A percentile compares a stretch with the other conserved stretches of the same genome.
Conservation (phyloP, 202 grass and related monocot genomes). For the Sporobolus alterniflorus region DNA sequence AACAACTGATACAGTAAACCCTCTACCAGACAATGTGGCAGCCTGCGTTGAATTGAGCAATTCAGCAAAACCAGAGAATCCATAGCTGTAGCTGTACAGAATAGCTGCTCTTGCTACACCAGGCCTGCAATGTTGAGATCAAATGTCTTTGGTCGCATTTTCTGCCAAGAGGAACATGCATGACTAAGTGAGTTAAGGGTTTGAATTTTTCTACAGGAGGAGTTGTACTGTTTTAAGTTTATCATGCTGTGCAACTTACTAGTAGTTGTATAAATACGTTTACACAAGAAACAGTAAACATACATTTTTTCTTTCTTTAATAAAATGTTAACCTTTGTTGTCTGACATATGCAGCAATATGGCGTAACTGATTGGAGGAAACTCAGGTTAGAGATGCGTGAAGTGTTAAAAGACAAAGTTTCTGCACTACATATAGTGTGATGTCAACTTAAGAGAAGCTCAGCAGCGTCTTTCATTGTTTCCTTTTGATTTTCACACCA, state of each 20-base stretch:
- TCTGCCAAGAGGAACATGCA: slow-evolving; percentile 7
- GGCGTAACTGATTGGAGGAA: background rate
- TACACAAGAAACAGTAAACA: background rate
- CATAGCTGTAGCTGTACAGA: slow-evolving; percentile 83
- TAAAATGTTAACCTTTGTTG: background rate
- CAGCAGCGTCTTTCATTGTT: background rate
- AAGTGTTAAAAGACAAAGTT: background rate
- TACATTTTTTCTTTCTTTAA: background rate
- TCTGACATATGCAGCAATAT: background rate
- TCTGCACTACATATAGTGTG: background rate
- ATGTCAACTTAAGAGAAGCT: slow-evolving; percentile 7
- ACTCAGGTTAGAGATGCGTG: background rate
- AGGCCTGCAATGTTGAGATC: slow-evolving; percentile 57
- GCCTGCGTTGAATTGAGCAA: slow-evolving; percentile 87
- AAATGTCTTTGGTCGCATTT: slow-evolving; percentile 8
- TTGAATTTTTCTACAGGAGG: background rate
- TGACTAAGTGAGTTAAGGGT: background rate
- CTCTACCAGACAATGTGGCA: slow-evolving; percentile 61
- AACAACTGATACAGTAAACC: background rate
- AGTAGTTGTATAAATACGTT: background rate
- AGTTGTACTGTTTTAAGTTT: slow-evolving; percentile 1
- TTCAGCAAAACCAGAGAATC: slow-evolving; percentile 93
- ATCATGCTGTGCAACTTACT: slow-evolving; percentile 5
- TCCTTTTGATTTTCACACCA: background rate
- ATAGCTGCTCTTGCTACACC: slow-evolving; percentile 76